Conservation (phyloP, 768 basidiomycete species). For the Baorangia bicolor region DNA sequence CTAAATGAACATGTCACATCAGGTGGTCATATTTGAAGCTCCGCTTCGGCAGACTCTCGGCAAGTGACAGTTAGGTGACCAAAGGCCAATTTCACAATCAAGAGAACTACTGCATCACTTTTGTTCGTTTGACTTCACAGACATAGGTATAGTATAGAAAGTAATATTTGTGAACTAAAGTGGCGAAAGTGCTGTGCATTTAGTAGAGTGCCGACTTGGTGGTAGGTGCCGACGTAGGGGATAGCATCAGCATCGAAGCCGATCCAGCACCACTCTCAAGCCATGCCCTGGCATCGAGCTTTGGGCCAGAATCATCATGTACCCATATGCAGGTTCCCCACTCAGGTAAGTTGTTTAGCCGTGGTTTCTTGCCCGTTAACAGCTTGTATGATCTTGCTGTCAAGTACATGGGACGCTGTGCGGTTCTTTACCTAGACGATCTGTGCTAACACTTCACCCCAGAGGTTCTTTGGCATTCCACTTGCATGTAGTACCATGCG, state of each 20-base stretch:
- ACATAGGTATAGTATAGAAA: no score
- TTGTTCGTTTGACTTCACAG: no score
- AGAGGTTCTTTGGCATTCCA: neutral
- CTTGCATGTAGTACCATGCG: neutral
- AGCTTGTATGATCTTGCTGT: neutral
- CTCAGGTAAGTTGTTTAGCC: neutral
- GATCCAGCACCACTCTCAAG: neutral
- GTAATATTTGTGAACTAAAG: no score
- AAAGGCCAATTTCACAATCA: no score
- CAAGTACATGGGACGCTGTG: neutral
- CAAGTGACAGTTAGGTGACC: no score
- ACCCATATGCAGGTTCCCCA: neutral
- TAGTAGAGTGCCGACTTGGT: no score
- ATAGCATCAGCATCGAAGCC: no score
- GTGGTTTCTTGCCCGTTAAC: neutral
- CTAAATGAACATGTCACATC: neutral
- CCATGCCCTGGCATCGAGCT: neutral
- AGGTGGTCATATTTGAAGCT: no score
- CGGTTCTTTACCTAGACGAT: neutral
- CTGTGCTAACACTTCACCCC: neutral
- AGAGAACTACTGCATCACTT: no score
- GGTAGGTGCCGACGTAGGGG: no score
- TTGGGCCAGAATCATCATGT: neutral
- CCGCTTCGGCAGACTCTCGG: no score
- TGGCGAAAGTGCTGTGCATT: no score